Percentiles rank a stretch among this genome's conserved stretches.
Evolutionary conservation across 441 rosid species (phyloP).

Genomic region (Mallotus japonicus): DNA sequence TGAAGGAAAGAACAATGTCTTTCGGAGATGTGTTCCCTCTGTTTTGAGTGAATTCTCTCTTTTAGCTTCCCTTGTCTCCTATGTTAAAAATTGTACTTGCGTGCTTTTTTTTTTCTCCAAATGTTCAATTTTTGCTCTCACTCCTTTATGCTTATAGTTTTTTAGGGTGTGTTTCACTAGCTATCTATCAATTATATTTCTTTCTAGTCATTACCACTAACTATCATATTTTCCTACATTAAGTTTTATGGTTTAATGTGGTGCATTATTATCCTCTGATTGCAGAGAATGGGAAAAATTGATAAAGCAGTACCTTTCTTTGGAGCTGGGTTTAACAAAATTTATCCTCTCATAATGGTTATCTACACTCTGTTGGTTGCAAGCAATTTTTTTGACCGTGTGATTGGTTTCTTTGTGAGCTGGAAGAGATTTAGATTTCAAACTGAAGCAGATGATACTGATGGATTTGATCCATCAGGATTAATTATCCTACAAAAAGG

Average conservation of each 20-base stretch:
- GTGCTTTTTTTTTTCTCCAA: background rate
- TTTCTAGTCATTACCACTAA: background rate
- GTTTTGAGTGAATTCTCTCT: background rate
- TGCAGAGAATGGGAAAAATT: slow-evolving; percentile 94
- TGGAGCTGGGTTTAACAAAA: slow-evolving; percentile 80
- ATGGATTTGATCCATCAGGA: slow-evolving; percentile 95
- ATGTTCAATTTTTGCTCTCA: background rate
- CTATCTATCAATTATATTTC: background rate
- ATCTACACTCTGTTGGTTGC: slow-evolving; percentile 85
- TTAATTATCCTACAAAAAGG: slow-evolving; percentile 88
- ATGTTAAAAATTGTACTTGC: background rate
- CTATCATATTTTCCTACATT: slow-evolving; percentile 8
- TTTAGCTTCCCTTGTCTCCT: background rate
- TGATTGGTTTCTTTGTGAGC: slow-evolving; percentile 86
- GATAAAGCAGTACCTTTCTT: slow-evolving; percentile 81
- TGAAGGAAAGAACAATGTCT: background rate
- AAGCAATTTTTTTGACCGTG: slow-evolving; percentile 88
- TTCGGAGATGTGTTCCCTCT: background rate
- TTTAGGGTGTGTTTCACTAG: background rate
- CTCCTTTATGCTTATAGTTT: background rate
- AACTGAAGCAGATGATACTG: slow-evolving; percentile 79
- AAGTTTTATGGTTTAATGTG: slow-evolving; percentile 18
- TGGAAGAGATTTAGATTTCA: slow-evolving; percentile 88
- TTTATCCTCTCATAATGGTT: slow-evolving; percentile 98
- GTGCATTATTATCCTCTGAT: slow-evolving; percentile 16